Base-by-base conservation (phyloP, 2,329 filamentous ascomycete genomes). In the Pyrenochaeta sp. region DNA sequence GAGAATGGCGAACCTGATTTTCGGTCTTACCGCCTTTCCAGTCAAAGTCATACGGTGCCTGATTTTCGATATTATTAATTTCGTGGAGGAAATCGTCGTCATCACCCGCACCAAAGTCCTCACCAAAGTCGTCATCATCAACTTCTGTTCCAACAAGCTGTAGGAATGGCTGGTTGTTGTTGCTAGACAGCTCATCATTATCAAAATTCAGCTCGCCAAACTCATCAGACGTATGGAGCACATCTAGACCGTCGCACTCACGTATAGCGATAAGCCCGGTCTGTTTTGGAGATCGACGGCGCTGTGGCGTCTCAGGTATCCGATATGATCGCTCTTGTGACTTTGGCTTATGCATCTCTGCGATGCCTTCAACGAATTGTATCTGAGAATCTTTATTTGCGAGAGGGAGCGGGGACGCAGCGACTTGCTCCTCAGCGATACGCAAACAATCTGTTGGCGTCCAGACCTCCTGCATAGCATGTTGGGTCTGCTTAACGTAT, bases 1-100 rank as follows among this genome's bases (percentile, higher is more conserved):
- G 58, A 30, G 55, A 42, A 15, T 51, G 36, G 5, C 58, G 44
- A 31, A 51, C 41, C 63, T 51, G 51, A 15, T 36, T 50, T 18
- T 60, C 56, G 7, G 62, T 51, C 36, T 54, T 63, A 10, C 71
- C 63, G 17, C 66, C 67, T 54, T 63, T 72, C 70, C 74, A 66
- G 41, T 71, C 64, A 44, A 64, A 69, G 7, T 35, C 48, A 39
- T 45, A 54, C 3, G 68, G 58, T 44, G 70, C 73, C 41, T 68
- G 60, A 29, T 76, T 76, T 48, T 81, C 79, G 35, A 79, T 66
- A 45, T 79, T 74, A 35, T 76, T 73, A 9, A 79, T 75, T 36
- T 78, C 64, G 47, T 81, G 72, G 29, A 78, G 56, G 7, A 72
- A 69, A 59, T 73, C 69, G 2, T 73, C 68, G 42, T 75, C 68